Base-by-base conservation (phyloP, 306 rosid genomes). In the Boehmeria nivea region DNA sequence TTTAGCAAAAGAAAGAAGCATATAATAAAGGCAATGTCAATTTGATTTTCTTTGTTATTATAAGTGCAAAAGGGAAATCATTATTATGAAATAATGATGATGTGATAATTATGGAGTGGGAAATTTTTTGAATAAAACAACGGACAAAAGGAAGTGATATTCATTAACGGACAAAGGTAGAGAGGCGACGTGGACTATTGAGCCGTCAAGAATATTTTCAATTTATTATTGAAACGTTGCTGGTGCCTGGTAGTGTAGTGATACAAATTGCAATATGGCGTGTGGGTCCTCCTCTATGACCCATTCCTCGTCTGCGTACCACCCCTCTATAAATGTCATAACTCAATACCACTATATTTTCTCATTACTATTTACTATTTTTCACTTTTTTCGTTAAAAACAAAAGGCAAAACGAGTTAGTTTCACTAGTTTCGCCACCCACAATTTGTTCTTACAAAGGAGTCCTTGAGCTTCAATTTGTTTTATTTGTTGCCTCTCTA, bases 121-220 rank as follows among this genome's bases (percentile, higher is more conserved):
- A 43, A 21, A 21, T 40, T 42, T 27, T 65, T 68, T 27, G 62
- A 57, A 60, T 26, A 59, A 68, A 44, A 27, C 2, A 46, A 65
- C 20, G 68, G 68, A 61, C 74, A 73, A 82, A 51, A 56, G 65
- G 31, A 61, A 58, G 13, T 48, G 67, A 45, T 57, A 47, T 27
- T 36, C 62, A 47, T 27, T 34, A 75, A 81, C 72, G 69, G 73
- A 36, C 71, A 67, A 44, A 75, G 27, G 42, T 43, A 55, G 61
- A 1, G 61, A 18, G 48, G 18, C 48, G 68, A 77, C 34, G 78
- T 72, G 65, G 75, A 64, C 74, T 14, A 57, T 26, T 13, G 54
- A 73, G 26, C 45, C 20, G 44, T 59, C 51, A 6, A 19, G 3
- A 38, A n/a, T 0, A 14, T 52, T 26, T 50, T 50, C 3, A 1